Evolutionary conservation across 805 yeast genomes (phyloP).

Genomic region (Pichia phayaonensis): DNA sequence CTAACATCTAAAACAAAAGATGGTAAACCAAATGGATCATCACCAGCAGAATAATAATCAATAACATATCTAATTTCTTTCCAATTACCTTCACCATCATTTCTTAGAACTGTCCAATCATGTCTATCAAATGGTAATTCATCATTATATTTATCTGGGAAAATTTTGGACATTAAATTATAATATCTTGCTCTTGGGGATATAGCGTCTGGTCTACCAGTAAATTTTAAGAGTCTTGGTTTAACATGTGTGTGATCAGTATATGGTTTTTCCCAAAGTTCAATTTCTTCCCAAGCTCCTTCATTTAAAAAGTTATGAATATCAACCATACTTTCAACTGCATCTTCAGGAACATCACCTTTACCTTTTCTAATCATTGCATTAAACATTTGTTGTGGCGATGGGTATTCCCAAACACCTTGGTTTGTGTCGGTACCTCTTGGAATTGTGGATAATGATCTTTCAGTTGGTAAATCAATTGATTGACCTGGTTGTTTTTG

Average conservation of each 20-base stretch:
- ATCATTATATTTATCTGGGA: slow-evolving; percentile 64
- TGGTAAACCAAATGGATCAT: slow-evolving; percentile 83
- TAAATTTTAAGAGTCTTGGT: slow-evolving; percentile 79
- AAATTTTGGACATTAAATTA: slow-evolving; percentile 54
- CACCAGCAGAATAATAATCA: slow-evolving; percentile 91
- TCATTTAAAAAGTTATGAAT: slow-evolving; percentile 95
- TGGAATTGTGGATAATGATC: slow-evolving; percentile 82
- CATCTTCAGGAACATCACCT: slow-evolving; percentile 86
- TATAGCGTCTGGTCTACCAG: slow-evolving; percentile 84
- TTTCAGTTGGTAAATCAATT: slow-evolving; percentile 68
- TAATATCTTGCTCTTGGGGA: slow-evolving; percentile 79
- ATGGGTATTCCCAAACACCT: slow-evolving; percentile 97
- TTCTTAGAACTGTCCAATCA: slow-evolving; percentile 93
- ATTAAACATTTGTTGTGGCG: slow-evolving; percentile 98
- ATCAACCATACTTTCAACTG: slow-evolving; percentile 94
- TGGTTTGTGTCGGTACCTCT: slow-evolving; percentile 56
- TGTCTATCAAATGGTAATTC: slow-evolving; percentile 96
- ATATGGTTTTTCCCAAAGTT: slow-evolving; percentile 82
- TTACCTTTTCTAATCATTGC: slow-evolving; percentile 96
- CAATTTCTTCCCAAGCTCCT: slow-evolving; percentile 94
- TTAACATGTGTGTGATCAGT: slow-evolving; percentile 43
- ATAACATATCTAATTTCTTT: slow-evolving; percentile 80
- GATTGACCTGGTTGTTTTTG: slow-evolving; percentile 74
- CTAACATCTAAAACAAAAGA: slow-evolving; percentile 89
- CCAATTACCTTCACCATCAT: slow-evolving; percentile 47